phyloP scores from a whole-genome alignment of 2,329 filamentous ascomycete species.

The Talaromyces albobiverticillius region DNA sequence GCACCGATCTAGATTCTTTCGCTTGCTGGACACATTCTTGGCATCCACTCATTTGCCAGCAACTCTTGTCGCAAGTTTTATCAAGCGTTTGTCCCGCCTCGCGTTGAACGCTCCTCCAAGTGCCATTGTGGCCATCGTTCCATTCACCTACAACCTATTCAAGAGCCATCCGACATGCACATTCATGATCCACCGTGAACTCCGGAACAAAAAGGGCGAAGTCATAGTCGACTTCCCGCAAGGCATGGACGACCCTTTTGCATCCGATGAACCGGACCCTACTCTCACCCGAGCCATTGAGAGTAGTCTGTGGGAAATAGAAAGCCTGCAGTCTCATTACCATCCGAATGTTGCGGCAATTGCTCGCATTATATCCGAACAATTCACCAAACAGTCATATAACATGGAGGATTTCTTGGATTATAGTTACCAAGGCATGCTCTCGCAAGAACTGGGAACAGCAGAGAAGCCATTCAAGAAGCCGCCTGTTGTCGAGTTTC shows the following conservation, averaged over 20 bases:
- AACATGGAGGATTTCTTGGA: constrained; percentile 97
- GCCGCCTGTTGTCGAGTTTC: constrained; percentile 83
- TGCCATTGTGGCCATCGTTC: constrained; percentile 82
- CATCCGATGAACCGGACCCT: constrained; percentile 72
- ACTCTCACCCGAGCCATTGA: constrained; percentile 85
- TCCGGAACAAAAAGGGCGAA: constrained; percentile 57
- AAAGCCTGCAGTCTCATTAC: constrained; percentile 87
- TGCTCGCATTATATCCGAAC: constrained; percentile 88
- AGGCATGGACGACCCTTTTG: constrained; percentile 72
- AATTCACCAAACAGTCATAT: constrained; percentile 94
- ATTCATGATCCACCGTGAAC: constrained; percentile 88
- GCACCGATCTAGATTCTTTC: constrained; percentile 89
- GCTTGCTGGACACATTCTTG: constrained; percentile 86
- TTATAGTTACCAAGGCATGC: constrained; percentile 74
- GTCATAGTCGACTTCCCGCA: constrained; percentile 56
- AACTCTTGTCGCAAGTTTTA: constrained; percentile 86
- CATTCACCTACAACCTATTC: constrained; percentile 93
- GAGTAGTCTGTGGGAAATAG: constrained; percentile 91
- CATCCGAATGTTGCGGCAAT: constrained; percentile 96
- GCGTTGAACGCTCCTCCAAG: constrained; percentile 85
- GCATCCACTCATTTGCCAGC: constrained; percentile 89
- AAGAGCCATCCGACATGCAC: constrained; percentile 86
- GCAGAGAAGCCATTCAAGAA: constrained; percentile 71
- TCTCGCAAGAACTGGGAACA: constrained; percentile 71
- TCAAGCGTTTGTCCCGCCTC: constrained; percentile 85